These are phyloP conservation scores for Papiliotrema flavescens DNA, from an alignment of 1,284 basidiomycete species.

Conservation along the genomic window DNA sequence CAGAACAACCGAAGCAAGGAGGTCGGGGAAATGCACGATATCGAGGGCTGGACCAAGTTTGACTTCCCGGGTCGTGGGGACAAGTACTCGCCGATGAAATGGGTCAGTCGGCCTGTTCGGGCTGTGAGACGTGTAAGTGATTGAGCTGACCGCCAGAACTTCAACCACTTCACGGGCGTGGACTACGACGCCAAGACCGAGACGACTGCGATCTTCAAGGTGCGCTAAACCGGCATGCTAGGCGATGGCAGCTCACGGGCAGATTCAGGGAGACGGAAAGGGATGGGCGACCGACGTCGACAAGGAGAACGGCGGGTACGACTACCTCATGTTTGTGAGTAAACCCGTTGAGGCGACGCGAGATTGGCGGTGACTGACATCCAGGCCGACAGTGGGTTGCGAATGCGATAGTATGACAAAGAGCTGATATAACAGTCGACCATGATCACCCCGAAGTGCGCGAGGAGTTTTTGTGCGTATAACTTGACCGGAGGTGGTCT, in stretches of 20 bases:
- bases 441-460: slow-evolving; percentile 74
- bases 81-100: slow-evolving; percentile 58
- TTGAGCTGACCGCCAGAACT: slow-evolving; percentile 27
- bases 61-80: slow-evolving; percentile 72
- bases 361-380: slow-evolving; percentile 1
- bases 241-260: not conserved
- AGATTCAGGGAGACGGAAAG: slow-evolving; percentile 57
- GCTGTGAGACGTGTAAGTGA: not conserved
- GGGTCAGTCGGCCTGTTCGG: slow-evolving; percentile 30
- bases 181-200: slow-evolving; percentile 76
- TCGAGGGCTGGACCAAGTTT: slow-evolving; percentile 84
- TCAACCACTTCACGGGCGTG: slow-evolving; percentile 61
- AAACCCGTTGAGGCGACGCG: no score
- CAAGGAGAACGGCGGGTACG: slow-evolving; percentile 50
- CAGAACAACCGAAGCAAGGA: slow-evolving; percentile 53
- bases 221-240: slow-evolving; percentile 1
- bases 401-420: not conserved
- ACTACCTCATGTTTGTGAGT: slow-evolving; percentile 50
- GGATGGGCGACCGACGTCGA: slow-evolving; percentile 54
- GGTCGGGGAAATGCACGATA: slow-evolving; percentile 62
- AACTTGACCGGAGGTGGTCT: not conserved
- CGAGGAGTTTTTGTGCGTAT: slow-evolving; percentile 37
- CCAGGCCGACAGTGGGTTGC: slow-evolving; percentile 10
- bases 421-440: slow-evolving; percentile 56
- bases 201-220: slow-evolving; percentile 59